These are phyloP conservation scores for Penicillium chermesinum DNA, from an alignment of 495 filamentous ascomycete species.

Conservation along the genomic window DNA sequence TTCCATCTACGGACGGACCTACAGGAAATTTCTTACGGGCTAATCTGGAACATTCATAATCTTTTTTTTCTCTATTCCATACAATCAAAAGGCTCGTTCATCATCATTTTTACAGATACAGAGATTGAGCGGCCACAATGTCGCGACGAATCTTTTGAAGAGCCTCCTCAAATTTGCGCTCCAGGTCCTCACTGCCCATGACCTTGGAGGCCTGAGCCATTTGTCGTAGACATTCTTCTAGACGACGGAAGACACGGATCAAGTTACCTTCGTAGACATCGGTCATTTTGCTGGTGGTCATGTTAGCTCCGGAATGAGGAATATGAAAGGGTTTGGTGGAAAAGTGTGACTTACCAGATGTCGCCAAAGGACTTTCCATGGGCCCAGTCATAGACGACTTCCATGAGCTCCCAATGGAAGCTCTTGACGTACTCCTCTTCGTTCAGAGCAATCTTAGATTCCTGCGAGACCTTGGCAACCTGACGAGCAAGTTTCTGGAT, in stretches of 20 bases:
- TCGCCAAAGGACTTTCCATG: slow-evolving; percentile 87
- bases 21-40: background rate
- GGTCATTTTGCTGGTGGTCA: slow-evolving; percentile 77
- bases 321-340: background rate
- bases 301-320: slow-evolving; percentile 1
- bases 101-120: slow-evolving; percentile 62
- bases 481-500: slow-evolving; percentile 78
- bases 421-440: slow-evolving; percentile 86
- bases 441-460: slow-evolving; percentile 84
- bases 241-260: slow-evolving; percentile 89
- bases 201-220: slow-evolving; percentile 96
- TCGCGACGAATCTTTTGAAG: slow-evolving; percentile 81
- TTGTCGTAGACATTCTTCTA: slow-evolving; percentile 94
- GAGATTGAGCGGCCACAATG: slow-evolving; percentile 86
- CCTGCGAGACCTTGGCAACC: slow-evolving; percentile 86
- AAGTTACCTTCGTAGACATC: slow-evolving; percentile 95
- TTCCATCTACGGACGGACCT: background rate
- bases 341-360: slow-evolving; percentile 67
- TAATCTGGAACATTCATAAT: background rate
- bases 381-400: slow-evolving; percentile 92
- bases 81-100: background rate
- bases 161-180: slow-evolving; percentile 79
- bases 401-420: slow-evolving; percentile 93
- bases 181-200: slow-evolving; percentile 93
- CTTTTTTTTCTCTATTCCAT: background rate